Base-by-base conservation (phyloP, 108 stramenopile genomes). In the Fistulifera pelliculosa region DNA sequence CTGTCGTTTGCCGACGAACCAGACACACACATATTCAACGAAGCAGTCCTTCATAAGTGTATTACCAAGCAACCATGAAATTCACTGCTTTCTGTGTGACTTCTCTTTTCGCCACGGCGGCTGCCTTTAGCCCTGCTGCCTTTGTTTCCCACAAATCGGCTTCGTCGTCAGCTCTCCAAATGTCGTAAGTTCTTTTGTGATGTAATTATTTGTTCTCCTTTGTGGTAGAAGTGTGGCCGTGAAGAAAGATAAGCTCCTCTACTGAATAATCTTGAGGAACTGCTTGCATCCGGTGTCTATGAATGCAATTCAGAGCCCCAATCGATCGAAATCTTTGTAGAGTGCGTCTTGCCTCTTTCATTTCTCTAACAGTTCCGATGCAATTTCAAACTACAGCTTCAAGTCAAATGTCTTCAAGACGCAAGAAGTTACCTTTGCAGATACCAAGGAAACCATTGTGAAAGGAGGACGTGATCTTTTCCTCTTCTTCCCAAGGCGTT, bases 401-500 rank as follows among this genome's bases (percentile, higher is more conserved):
- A 52, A 74, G 13, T 90, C 94, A 24, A 78, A 84, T 22, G 74
- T 97, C 27, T 97, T 97, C 74, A 71, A 88, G 56, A 82, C 85
- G 31, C 75, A 74, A 50, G 72, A 82, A 54, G 92, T 97, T 55
- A 53, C 60, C 23, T 81, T 97, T 21, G 92, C 83, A 18, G 96
- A 93, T 15, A 95, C 96, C 18, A 80, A 66, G 41, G 96, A 97
- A 69, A 85, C 87, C 17, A 94, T 97, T 62, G 94, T 97, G 26
- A 94, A 94, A 81, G 96, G 96, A 54, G 96, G 96, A 64, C 85
- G 94, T 47, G 95, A 98, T 68, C 90, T 96, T 28, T 95, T 79
- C 82, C 91, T 56, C 73, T 88, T 38, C 74, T 96, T 47, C 90
- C 91, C 38, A 75, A 93, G 59, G 96, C 96, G 39, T 96, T 98